Percentiles rank a stretch among this genome's conserved stretches.
Conservation (phyloP, 371 early-diverging fungal species). For the Lichtheimia corymbifera region DNA sequence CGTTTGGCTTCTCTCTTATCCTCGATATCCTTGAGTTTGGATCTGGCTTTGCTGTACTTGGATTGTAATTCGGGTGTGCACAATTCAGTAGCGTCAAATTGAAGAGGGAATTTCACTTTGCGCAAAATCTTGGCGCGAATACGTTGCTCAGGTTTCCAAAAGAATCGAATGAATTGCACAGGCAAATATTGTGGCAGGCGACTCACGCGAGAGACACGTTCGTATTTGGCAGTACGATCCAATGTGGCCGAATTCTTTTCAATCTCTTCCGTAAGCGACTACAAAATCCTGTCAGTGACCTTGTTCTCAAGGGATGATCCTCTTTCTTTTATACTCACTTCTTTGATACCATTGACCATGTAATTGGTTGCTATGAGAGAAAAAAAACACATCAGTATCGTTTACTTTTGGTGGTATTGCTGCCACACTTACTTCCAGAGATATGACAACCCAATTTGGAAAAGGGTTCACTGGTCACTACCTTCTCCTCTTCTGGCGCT, state of each 20-base stretch:
- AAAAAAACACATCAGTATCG: not conserved
- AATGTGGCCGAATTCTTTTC: conserved; percentile 90
- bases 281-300: conserved; percentile 13
- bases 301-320: conserved; percentile 18
- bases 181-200: conserved; percentile 90
- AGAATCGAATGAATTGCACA: conserved; percentile 92
- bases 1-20: conserved; percentile 74
- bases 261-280: conserved; percentile 74
- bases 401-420: not conserved
- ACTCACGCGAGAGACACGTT: conserved; percentile 73
- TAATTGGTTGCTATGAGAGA: conserved; percentile 59
- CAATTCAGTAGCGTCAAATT: conserved; percentile 83
- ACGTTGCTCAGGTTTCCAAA: conserved; percentile 87
- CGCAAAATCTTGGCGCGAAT: conserved; percentile 91
- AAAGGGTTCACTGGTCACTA: conserved; percentile 67
- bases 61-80: conserved; percentile 85
- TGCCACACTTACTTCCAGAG: conserved; percentile 50
- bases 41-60: conserved; percentile 76
- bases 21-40: conserved; percentile 71
- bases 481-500: conserved; percentile 74
- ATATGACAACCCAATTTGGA: conserved; percentile 88
- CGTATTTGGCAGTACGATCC: conserved; percentile 77
- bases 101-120: conserved; percentile 92
- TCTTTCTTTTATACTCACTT: conserved; percentile 22
- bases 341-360: conserved; percentile 63